phyloP scores from a whole-genome alignment of 73 alveolate genomes.

The Tetrahymena borealis region DNA sequence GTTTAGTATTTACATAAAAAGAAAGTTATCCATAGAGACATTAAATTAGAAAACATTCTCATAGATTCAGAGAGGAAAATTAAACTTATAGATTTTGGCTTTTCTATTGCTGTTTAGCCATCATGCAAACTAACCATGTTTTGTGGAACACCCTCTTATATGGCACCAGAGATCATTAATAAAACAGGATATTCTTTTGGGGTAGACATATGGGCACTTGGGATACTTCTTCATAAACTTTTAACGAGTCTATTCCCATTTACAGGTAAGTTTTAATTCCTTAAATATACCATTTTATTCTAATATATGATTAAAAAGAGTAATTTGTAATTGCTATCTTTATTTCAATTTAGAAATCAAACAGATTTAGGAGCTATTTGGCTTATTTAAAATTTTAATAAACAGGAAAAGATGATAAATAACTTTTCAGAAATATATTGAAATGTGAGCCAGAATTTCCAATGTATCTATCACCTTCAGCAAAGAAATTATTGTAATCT shows the following conservation, averaged over 20 bases:
- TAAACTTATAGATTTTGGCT: slow-evolving; percentile 80
- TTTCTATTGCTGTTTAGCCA: slow-evolving; percentile 29
- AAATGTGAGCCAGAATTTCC: slow-evolving; percentile 40
- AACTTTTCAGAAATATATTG: slow-evolving; percentile 31
- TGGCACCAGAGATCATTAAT: slow-evolving; percentile 84
- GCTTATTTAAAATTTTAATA: neutral
- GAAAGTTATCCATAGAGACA: slow-evolving; percentile 64
- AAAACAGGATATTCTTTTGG: slow-evolving; percentile 57
- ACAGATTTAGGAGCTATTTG: no score
- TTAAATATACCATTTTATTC: neutral
- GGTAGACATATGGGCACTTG: slow-evolving; percentile 80
- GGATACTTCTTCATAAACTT: slow-evolving; percentile 56
- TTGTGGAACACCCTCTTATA: slow-evolving; percentile 84
- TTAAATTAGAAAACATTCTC: slow-evolving; percentile 75
- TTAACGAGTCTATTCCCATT: slow-evolving; percentile 74
- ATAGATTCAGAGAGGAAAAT: slow-evolving; percentile 49
- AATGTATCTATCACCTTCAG: slow-evolving; percentile 14
- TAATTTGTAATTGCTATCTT: no score
- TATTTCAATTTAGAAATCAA: no score
- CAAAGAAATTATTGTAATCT: neutral
- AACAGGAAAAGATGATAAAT: slow-evolving; percentile 8
- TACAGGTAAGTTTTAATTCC: slow-evolving; percentile 16
- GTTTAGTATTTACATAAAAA: slow-evolving; percentile 52
- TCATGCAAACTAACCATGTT: slow-evolving; percentile 34
- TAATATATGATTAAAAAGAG: no score